Base-by-base conservation (phyloP, 129 eudicot species). In the Erigeron canadensis region DNA sequence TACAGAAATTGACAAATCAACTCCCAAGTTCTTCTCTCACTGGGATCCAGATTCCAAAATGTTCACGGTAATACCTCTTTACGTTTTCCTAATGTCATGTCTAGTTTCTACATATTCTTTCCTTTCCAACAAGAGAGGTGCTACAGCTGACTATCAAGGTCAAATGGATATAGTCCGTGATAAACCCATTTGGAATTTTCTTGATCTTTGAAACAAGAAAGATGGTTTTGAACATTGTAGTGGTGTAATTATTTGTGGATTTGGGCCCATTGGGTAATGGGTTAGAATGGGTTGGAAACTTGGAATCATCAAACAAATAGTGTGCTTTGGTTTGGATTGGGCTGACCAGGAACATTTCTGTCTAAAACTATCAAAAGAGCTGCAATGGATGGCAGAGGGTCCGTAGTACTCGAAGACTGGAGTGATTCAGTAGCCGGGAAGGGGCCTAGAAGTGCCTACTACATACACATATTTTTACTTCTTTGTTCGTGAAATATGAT, bases 21-120 rank as follows among this genome's bases (percentile, higher is more conserved):
- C 97, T 62, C 95, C 97, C 60, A 94, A 94, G 78, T 89, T 94
- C 78, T 89, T 94, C 85, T 87, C 97, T 44, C 98, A 94, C 70
- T 94, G 98, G 98, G 98, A 94, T 37, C 97, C 96, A 21, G 98
- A 94, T 87, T 89, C 97, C 47, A 94, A 94, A 77, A 94, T 89
- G 98, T 94, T 94, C 74, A 94, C 98, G 74, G 98, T 91, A 70
- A 41, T 63, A 56, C n/a, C 56, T 39, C 41, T 3, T 13, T 10
- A 23, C 44, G 28, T 57, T 58, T 58, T 70, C 8, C 42, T 0
- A 3, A 39, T 41, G n/a, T 55, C 65, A 21, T 17, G 41, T 55
- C 3, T 3, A 8, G 51, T 17, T 34, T 18, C 62, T 16, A 40
- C 42, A 10, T 57, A 42, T 41, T 37, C 7, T 40, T 70, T 16